Percentiles rank a stretch among this genome's conserved stretches.
phyloP scores from a whole-genome alignment of 768 basidiomycete species.

The Agaricus blazei region DNA sequence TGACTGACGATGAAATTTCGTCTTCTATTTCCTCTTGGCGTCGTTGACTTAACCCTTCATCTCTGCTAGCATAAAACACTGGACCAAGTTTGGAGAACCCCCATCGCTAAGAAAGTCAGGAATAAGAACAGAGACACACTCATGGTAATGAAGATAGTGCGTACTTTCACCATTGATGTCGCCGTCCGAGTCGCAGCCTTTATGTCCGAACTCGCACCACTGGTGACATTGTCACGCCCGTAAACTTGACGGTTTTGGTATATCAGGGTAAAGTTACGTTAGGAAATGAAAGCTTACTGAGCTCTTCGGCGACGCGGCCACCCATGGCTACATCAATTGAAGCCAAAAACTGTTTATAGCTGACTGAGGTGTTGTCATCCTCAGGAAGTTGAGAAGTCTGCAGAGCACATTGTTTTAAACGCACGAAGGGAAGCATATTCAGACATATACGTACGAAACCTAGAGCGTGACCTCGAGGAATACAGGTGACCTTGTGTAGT shows the following conservation, averaged over 20 bases:
- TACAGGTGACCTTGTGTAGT: conserved; percentile 95
- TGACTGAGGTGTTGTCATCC: conserved; percentile 69
- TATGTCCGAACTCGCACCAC: conserved; percentile 90
- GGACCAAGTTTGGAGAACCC: conserved; percentile 85
- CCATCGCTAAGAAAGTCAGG: conserved; percentile 46
- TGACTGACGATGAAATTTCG: conserved; percentile 74
- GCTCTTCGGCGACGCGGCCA: conserved; percentile 91
- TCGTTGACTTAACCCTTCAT: conserved; percentile 64
- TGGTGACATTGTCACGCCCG: conserved; percentile 83
- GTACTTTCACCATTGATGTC: conserved; percentile 83
- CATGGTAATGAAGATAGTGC: conserved; percentile 15
- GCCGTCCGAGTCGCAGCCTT: conserved; percentile 75
- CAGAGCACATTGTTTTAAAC: conserved; percentile 12
- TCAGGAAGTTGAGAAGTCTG: conserved; percentile 78
- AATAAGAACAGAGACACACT: conserved; percentile 2
- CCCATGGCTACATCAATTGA: conserved; percentile 91
- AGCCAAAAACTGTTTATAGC: conserved; percentile 69
- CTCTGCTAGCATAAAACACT: conserved; percentile 71
- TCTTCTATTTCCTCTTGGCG: conserved; percentile 83
- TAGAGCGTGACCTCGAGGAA: conserved; percentile 92
- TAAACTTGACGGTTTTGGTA: conserved; percentile 51
- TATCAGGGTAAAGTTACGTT: conserved; percentile 6
- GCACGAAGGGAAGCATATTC: conserved; percentile 1
- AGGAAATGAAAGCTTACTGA: conserved; percentile 45
- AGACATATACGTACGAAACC: conserved; percentile 59